A percentile compares a stretch with the other conserved stretches of the same genome.
Conservation (phyloP, 805 yeast genomes). For the Maudiozyma serrabonitensis region DNA sequence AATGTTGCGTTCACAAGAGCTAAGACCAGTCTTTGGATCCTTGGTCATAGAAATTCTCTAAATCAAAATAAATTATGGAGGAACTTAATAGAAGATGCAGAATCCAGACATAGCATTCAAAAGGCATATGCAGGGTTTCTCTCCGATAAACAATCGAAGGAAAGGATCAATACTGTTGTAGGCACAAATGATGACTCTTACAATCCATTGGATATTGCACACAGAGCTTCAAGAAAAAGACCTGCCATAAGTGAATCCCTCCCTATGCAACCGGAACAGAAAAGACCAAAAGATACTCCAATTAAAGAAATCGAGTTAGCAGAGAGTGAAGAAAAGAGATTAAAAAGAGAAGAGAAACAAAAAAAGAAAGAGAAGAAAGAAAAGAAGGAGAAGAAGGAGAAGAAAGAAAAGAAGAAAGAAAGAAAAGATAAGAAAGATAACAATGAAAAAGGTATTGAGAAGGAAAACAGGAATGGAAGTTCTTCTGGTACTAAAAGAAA, state of each 20-base stretch:
- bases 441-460: background rate
- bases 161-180: background rate
- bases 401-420: constrained; percentile 1
- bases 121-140: constrained; percentile 25
- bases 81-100: constrained; percentile 57
- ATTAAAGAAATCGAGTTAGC: background rate
- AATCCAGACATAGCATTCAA: constrained; percentile 32
- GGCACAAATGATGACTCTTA: constrained; percentile 2
- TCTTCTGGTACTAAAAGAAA: constrained; percentile 21
- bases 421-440: constrained; percentile 3
- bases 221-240: background rate
- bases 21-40: constrained; percentile 79
- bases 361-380: constrained; percentile 2
- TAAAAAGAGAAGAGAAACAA: background rate
- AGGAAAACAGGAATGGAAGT: background rate
- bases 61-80: constrained; percentile 62
- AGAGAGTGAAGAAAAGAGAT: background rate
- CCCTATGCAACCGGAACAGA: background rate
- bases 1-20: constrained; percentile 96
- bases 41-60: constrained; percentile 71
- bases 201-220: background rate
- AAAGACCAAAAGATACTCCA: background rate
- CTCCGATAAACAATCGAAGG: background rate
- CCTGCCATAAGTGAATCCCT: background rate
- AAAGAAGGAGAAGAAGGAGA: constrained; percentile 4